Evolutionary conservation across 1,284 basidiomycete genomes (phyloP), one percentile per base, ranked within the genome.

Genomic region (Singerocomus inundabilis): DNA sequence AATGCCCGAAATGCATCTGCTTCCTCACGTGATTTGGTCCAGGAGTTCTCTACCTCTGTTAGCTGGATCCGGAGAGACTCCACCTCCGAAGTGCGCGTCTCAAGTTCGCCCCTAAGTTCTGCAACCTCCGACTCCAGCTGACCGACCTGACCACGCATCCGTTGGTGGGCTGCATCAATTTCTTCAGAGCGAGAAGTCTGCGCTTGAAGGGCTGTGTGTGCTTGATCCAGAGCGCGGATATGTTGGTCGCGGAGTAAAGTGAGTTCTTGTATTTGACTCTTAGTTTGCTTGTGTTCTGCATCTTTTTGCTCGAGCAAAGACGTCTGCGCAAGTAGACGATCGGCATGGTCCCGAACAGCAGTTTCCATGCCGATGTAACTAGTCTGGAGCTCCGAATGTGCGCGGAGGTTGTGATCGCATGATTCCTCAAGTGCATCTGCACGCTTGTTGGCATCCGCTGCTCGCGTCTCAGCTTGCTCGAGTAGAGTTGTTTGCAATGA

Each of bases 21-120:
- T 72, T 97, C 93, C 68, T 95, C 91, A 10, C 92, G 82, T 34
- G 91, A 91, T 66, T 89, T 89, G 28, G 89, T 81, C 87, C 91
- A 94, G 10, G 87, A 81, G 59, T 88, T 89, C 67, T 95, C 91
- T 13, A 86, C 82, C 54, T 94, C 90, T 21, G 78, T 74, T 39
- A 91, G 71, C 46, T 85, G 78, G 10, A 74, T 70, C 36, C 80
- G 77, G 1, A 85, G 76, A n/a, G 78, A 69, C 54, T 93, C 91
- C 8, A 83, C 79, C 66, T 95, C 93, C 1, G 79, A 72, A 2
- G 78, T 79, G 49, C 82, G 78, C 24, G 80, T 71, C 66, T 96
- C 92, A 6, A 95, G 72, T 49, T 95, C 92, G 12, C 81, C 81
- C 40, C 83, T 83, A 9, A 89, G 74, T 46, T 95, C 91, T 7